Conservation (phyloP, 1,139 yeast genomes). For the Yamadazyma membranifaciens region DNA sequence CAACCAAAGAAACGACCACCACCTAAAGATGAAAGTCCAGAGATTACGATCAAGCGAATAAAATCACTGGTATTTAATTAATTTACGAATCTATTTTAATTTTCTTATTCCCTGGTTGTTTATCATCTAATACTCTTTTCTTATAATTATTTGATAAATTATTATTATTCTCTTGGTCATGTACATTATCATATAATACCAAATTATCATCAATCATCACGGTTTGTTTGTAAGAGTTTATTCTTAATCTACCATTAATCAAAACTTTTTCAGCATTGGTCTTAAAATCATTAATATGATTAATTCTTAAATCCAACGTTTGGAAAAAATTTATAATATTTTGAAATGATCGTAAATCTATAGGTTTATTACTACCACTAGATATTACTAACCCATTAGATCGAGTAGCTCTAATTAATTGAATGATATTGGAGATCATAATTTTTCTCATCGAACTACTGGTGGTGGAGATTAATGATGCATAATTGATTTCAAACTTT, state of each 20-base stretch:
- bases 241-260: slow-evolving; percentile 69
- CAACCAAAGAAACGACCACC: neutral
- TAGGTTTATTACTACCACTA: slow-evolving; percentile 66
- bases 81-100: slow-evolving; percentile 1
- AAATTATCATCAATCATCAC: slow-evolving; percentile 45
- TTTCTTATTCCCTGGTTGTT: neutral
- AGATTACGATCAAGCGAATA: slow-evolving; percentile 12
- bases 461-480: slow-evolving; percentile 40
- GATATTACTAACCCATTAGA: slow-evolving; percentile 75
- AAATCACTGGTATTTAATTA: slow-evolving; percentile 33
- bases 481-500: slow-evolving; percentile 75
- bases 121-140: slow-evolving; percentile 23
- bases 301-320: slow-evolving; percentile 66
- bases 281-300: slow-evolving; percentile 61
- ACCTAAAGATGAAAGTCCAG: neutral
- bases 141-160: slow-evolving; percentile 22
- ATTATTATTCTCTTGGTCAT: slow-evolving; percentile 21
- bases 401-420: slow-evolving; percentile 80
- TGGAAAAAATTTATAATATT: slow-evolving; percentile 69
- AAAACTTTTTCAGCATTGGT: slow-evolving; percentile 62
- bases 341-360: slow-evolving; percentile 60
- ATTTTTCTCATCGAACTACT: slow-evolving; percentile 45
- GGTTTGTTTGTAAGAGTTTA: slow-evolving; percentile 68
- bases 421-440: slow-evolving; percentile 69
- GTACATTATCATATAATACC: slow-evolving; percentile 13